Percentiles rank a stretch among this genome's conserved stretches.
Evolutionary conservation across 345 rosid species (phyloP).

Genomic region (Dipteronia sinensis): DNA sequence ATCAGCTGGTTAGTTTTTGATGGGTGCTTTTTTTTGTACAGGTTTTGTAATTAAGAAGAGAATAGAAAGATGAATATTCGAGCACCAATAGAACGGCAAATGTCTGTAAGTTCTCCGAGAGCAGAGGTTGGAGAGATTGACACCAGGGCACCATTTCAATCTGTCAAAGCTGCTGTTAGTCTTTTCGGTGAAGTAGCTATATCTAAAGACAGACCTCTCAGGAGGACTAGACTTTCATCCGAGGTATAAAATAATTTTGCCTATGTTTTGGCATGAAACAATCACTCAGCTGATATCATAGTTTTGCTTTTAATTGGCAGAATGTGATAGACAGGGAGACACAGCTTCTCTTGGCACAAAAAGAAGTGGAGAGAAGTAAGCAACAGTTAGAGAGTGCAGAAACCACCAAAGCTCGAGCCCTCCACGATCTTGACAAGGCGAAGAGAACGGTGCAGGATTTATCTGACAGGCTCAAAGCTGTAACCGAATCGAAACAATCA

Average conservation of each 20-base stretch:
- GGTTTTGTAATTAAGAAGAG: constrained; percentile 3
- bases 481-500: constrained; percentile 41
- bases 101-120: constrained; percentile 47
- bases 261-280: no score
- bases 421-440: constrained; percentile 55
- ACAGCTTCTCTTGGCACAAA: constrained; percentile 52
- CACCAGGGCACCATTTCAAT: constrained; percentile 87
- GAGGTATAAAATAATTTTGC: constrained; percentile 23
- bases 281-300: no score
- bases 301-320: constrained; percentile 17
- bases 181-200: constrained; percentile 75
- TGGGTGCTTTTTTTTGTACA: neutral
- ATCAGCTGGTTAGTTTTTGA: no score
- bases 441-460: constrained; percentile 48
- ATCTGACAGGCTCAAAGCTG: constrained; percentile 37
- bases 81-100: constrained; percentile 23
- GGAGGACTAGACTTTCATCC: constrained; percentile 43
- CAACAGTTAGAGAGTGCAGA: constrained; percentile 45
- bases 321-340: constrained; percentile 64
- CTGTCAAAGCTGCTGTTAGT: constrained; percentile 93
- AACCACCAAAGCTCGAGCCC: constrained; percentile 43
- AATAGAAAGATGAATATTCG: constrained; percentile 55
- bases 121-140: constrained; percentile 94
- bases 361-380: constrained; percentile 45
- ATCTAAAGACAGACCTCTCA: constrained; percentile 38